Percentiles rank a stretch among this genome's conserved stretches.
These are phyloP conservation scores for Cyclocybe cylindracea DNA, from an alignment of 768 basidiomycete species.

Conservation along the genomic window DNA sequence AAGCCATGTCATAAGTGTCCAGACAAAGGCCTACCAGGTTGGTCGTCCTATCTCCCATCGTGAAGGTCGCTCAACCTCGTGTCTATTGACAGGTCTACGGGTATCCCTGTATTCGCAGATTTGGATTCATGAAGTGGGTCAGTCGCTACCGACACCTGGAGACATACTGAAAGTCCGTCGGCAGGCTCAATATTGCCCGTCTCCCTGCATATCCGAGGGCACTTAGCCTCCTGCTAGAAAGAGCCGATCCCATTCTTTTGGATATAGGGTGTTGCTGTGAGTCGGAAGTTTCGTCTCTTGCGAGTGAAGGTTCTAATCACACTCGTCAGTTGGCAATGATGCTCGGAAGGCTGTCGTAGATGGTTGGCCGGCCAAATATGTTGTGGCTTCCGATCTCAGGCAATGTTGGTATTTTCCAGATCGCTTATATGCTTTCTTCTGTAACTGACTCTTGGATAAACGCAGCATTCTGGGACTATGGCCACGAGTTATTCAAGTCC, in stretches of 20 bases:
- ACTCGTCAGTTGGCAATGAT: constrained; percentile 39
- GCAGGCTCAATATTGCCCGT: constrained; percentile 33
- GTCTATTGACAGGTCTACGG: constrained; percentile 26
- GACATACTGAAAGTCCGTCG: not conserved
- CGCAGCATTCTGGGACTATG: constrained; percentile 61
- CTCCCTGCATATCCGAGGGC: constrained; percentile 33
- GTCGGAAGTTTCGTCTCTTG: constrained; percentile 1
- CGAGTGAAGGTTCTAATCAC: not conserved
- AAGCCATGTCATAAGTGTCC: constrained; percentile 38
- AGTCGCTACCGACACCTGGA: not conserved
- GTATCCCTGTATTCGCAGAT: constrained; percentile 39
- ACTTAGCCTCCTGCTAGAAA: constrained; percentile 24
- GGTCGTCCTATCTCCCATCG: not conserved
- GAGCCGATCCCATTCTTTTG: constrained; percentile 34
- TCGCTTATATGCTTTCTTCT: not conserved
- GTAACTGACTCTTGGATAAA: not conserved
- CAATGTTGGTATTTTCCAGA: constrained; percentile 21
- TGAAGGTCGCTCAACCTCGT: not conserved
- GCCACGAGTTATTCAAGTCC: constrained; percentile 60
- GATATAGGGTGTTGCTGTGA: constrained; percentile 49
- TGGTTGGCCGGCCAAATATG: constrained; percentile 38
- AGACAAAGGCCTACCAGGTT: constrained; percentile 34
- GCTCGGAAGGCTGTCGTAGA: constrained; percentile 37
- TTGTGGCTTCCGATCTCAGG: constrained; percentile 37
- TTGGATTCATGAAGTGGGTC: constrained; percentile 32